Conservation (phyloP, 257 asterid species). For the Solanum infundibuliforme region DNA sequence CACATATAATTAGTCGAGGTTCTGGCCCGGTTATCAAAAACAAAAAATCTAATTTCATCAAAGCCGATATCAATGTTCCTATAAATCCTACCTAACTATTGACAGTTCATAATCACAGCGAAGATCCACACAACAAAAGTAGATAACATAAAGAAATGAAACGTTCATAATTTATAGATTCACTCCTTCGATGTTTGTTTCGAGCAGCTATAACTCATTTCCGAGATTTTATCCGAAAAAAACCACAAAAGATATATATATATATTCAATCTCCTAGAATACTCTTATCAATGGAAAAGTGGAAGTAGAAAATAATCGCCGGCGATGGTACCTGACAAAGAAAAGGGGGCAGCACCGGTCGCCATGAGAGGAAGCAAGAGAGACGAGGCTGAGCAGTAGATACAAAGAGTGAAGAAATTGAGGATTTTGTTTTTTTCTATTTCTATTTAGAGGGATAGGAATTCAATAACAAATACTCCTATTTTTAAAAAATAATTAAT, state of each 20-base stretch:
- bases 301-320: background rate
- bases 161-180: background rate
- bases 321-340: constrained; percentile 29
- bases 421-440: background rate
- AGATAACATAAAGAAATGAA: background rate
- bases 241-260: background rate
- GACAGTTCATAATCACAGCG: background rate
- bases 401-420: background rate
- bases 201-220: background rate
- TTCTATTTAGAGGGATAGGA: background rate
- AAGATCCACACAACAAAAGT: background rate
- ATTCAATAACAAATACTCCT: background rate
- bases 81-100: background rate
- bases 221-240: background rate
- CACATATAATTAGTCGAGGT: background rate
- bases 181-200: background rate
- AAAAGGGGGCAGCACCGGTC: constrained; percentile 27
- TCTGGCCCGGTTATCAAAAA: background rate
- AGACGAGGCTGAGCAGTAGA: background rate
- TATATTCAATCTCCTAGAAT: background rate
- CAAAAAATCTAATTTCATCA: background rate
- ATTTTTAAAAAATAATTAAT: background rate
- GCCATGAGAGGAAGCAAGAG: constrained; percentile 35
- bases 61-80: background rate
- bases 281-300: background rate